A percentile compares a stretch with the other conserved stretches of the same genome.
Conservation (phyloP, 139 green algal species). For the Nannochloris sp. region DNA sequence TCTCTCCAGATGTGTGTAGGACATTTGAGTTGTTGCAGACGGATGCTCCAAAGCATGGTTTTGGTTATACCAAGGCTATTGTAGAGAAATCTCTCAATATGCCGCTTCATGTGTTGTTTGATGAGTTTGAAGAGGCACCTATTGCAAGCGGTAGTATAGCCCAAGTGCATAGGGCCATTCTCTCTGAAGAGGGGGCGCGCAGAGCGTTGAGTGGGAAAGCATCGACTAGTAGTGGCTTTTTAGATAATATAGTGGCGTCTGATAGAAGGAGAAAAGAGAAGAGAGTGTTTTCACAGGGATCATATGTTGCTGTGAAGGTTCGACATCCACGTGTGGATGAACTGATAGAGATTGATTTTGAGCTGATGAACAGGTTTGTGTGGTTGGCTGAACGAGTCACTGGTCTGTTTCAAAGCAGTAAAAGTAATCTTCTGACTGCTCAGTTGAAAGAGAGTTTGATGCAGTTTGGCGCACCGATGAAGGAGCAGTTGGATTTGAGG, state of each 20-base stretch:
- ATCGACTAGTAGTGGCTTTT: not conserved
- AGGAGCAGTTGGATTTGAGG: conserved; percentile 74
- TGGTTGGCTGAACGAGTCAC: not conserved
- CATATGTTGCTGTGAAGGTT: conserved; percentile 65
- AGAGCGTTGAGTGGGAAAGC: not conserved
- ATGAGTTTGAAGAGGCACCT: conserved; percentile 66
- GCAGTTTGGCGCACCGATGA: conserved; percentile 90
- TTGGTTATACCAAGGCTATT: conserved; percentile 31
- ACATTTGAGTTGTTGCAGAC: conserved; percentile 59
- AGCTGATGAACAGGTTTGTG: conserved; percentile 62
- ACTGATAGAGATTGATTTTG: conserved; percentile 82
- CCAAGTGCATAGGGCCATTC: conserved; percentile 73
- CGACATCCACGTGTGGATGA: conserved; percentile 75
- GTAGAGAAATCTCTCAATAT: conserved; percentile 61
- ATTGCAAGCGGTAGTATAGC: conserved; percentile 89
- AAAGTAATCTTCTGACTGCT: conserved; percentile 32
- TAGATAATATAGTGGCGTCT: not conserved
- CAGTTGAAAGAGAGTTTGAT: conserved; percentile 32
- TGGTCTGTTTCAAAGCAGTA: not conserved
- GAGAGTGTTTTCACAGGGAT: not conserved
- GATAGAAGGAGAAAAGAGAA: not conserved
- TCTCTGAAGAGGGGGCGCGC: conserved; percentile 12
- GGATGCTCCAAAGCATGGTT: conserved; percentile 62
- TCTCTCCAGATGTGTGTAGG: conserved; percentile 30
- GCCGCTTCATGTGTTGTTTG: conserved; percentile 70